Evolutionary conservation across 768 basidiomycete species (phyloP), one percentile per base, ranked within the genome.

Genomic region (Russula sp.): DNA sequence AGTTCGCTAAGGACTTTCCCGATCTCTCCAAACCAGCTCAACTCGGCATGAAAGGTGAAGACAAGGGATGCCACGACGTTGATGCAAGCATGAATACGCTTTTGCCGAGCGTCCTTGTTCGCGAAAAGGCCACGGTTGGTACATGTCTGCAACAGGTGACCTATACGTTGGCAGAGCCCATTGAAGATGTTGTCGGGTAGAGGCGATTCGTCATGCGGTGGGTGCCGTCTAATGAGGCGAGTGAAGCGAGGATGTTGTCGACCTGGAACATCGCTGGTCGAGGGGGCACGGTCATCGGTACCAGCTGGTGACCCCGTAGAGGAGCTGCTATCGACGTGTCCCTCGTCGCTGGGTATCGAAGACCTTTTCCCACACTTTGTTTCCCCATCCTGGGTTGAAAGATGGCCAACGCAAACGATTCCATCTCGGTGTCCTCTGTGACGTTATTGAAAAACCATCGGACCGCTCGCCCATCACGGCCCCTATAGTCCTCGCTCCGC

Each of bases 351-450:
- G 10, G 10, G 14, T 18, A 32, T 27, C 11, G 39, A 53, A 27
- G 31, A 59, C 62, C 9, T 18, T 31, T n/a, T 11, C 44, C 63
- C 63, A 64, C 4, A 55, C 63, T 3, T 53, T 3, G 39, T 49
- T 13, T 7, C 63, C 57, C 57, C 53, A 64, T n/a, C 53, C 20
- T 22, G 8, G 31, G n/a, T 53, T 16, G 50, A 65, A 62, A 18
- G 60, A 52, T 65, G 5, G 42, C 55, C 37, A 55, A 31, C 2
- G 52, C 49, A 35, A 65, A 56, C 0, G 48, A n/a, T n/a, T 64
- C 59, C 31, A 56, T 37, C 22, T 56, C 54, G 18, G 2, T 42
- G 13, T 35, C 35, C 45, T 40, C 59, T 3, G 49, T 56, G 1
- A 50, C 31, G 32, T 56, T 61, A 5, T 44, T 40, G 27, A 61